phyloP scores from a whole-genome alignment of 2,329 filamentous ascomycete species.

The Zasmidium cellare region DNA sequence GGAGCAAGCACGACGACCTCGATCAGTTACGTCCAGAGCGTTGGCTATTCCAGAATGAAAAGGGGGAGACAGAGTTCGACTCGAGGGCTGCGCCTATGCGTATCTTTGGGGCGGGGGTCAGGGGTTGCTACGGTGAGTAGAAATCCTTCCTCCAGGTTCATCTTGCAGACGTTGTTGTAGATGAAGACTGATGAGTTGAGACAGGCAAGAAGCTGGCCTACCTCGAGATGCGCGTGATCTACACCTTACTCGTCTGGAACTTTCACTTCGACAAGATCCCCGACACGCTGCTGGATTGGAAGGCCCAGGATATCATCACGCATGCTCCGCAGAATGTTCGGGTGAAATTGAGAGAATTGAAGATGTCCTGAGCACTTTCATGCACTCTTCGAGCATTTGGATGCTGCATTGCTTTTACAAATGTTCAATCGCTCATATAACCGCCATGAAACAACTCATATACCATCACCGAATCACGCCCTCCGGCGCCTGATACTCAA shows the following conservation, averaged over 20 bases:
- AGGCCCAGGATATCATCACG: slow-evolving; percentile 2
- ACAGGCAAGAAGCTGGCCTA: slow-evolving; percentile 8
- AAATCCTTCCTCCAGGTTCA: no score
- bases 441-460: no score
- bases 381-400: no score
- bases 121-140: slow-evolving; percentile 6
- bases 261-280: slow-evolving; percentile 4
- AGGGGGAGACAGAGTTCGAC: neutral
- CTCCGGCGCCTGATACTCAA: neutral
- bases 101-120: slow-evolving; percentile 3
- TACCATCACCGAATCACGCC: neutral
- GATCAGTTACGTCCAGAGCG: slow-evolving; percentile 1
- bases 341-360: no score
- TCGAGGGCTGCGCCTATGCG: slow-evolving; percentile 10
- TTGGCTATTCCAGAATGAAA: slow-evolving; percentile 2
- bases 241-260: slow-evolving; percentile 7
- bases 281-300: slow-evolving; percentile 1
- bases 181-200: no score
- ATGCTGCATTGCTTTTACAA: no score
- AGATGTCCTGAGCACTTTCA: no score
- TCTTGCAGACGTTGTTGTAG: no score
- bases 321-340: slow-evolving; percentile 4
- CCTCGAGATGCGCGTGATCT: slow-evolving; percentile 8
- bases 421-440: no score
- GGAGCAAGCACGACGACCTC: slow-evolving; percentile 1